phyloP scores from a whole-genome alignment of 805 yeast genomes.

The Jamesozyma hellenica region DNA sequence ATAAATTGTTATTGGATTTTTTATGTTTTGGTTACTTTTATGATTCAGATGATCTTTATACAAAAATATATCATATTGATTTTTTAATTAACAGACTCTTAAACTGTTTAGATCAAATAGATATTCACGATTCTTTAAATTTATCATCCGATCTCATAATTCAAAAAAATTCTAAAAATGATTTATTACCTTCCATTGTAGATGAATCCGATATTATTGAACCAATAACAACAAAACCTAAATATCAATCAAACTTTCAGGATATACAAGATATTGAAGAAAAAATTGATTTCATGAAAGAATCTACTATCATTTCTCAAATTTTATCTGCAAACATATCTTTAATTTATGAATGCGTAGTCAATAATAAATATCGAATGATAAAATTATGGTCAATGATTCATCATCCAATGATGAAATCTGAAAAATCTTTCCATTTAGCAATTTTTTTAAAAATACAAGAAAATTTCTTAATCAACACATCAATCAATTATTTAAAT shows the following conservation, averaged over 20 bases:
- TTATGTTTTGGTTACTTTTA: conserved; percentile 38
- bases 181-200: not conserved
- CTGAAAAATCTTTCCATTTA: conserved; percentile 63
- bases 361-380: conserved; percentile 57
- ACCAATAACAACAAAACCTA: not conserved
- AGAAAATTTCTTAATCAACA: conserved; percentile 76
- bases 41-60: conserved; percentile 7
- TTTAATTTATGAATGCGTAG: conserved; percentile 81
- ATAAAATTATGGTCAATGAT: conserved; percentile 71
- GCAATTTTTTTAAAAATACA: conserved; percentile 80
- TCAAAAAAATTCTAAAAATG: not conserved
- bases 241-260: not conserved
- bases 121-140: not conserved
- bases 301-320: conserved; percentile 45
- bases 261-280: not conserved
- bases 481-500: conserved; percentile 36
- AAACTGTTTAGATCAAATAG: conserved; percentile 16
- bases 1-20: conserved; percentile 37
- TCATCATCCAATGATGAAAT: conserved; percentile 43
- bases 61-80: conserved; percentile 22
- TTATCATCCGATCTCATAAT: not conserved
- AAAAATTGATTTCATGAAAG: conserved; percentile 10
- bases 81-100: conserved; percentile 25
- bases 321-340: conserved; percentile 82
- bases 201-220: not conserved